These are phyloP conservation scores for Phtheirospermum japonicum DNA, from an alignment of 257 asterid genomes.

Conservation along the genomic window DNA sequence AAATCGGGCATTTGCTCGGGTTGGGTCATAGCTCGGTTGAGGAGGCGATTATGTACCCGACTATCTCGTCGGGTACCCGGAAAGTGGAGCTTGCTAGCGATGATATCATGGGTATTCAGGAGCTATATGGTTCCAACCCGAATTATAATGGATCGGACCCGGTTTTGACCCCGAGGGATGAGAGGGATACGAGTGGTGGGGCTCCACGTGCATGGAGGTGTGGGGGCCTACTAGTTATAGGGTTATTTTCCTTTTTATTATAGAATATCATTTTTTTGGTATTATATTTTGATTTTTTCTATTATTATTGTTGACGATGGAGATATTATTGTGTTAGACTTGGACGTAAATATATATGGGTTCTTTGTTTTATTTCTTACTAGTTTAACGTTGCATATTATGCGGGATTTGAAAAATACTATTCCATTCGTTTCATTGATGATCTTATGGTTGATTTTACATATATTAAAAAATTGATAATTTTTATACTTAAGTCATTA, in stretches of 20 bases:
- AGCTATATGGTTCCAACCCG: constrained; percentile 78
- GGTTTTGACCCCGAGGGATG: constrained; percentile 33
- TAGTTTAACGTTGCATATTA: too few species aligned
- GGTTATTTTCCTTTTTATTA: neutral
- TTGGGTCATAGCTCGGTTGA: constrained; percentile 80
- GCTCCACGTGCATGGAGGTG: neutral
- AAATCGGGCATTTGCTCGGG: constrained; percentile 88
- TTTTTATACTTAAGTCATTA: too few species aligned
- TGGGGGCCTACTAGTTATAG: neutral
- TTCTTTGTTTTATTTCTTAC: too few species aligned
- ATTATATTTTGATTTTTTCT: neutral
- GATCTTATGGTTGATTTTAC: too few species aligned
- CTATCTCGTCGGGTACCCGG: constrained; percentile 49
- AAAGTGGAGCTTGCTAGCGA: constrained; percentile 64
- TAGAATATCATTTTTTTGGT: neutral
- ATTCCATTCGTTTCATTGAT: too few species aligned
- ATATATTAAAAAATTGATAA: too few species aligned
- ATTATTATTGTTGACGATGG: neutral
- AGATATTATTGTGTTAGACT: too few species aligned
- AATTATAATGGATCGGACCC: constrained; percentile 45
- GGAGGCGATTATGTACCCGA: constrained; percentile 82
- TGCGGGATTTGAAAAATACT: too few species aligned
- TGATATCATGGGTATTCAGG: constrained; percentile 63
- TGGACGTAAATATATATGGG: too few species aligned
- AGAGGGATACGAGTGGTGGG: constrained; percentile 39